phyloP scores from a whole-genome alignment of 345 rosid genomes.

The Gossypium australe region DNA sequence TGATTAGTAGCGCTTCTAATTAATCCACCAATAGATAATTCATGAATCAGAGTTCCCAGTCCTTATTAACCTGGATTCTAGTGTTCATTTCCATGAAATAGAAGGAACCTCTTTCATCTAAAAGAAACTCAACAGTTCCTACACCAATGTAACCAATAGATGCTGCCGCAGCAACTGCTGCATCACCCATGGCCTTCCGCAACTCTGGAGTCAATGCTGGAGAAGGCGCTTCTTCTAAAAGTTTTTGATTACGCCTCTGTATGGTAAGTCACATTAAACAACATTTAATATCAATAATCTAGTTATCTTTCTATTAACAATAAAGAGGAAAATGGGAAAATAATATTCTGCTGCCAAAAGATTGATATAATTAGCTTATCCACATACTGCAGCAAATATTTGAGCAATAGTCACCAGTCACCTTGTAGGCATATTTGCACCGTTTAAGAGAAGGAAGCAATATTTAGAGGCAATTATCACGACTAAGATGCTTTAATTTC shows the following conservation, averaged over 20 bases:
- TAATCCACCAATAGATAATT: background rate
- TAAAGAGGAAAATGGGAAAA: background rate
- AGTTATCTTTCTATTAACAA: slow-evolving; percentile 4
- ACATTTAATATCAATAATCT: slow-evolving; percentile 9
- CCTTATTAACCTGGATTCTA: slow-evolving; percentile 73
- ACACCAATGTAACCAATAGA: slow-evolving; percentile 97
- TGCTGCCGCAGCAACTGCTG: slow-evolving; percentile 99
- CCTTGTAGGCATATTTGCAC: background rate
- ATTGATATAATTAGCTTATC: background rate
- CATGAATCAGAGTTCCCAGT: background rate
- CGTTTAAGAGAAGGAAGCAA: background rate
- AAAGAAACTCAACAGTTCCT: slow-evolving; percentile 93
- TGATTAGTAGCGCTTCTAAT: slow-evolving; percentile 6
- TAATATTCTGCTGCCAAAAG: background rate
- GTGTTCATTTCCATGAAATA: slow-evolving; percentile 99
- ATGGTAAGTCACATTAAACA: slow-evolving; percentile 23
- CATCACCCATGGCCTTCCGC: slow-evolving; percentile 99
- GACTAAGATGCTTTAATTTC: background rate
- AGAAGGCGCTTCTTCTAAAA: slow-evolving; percentile 98
- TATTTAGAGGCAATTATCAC: background rate
- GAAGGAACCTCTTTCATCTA: slow-evolving; percentile 97
- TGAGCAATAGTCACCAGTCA: background rate
- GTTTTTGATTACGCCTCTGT: slow-evolving; percentile 95
- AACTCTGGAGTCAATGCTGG: slow-evolving; percentile 93
- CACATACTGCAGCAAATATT: background rate